phyloP scores from a whole-genome alignment of 2,329 filamentous ascomycete species.

The Cryphonectria naterciae region DNA sequence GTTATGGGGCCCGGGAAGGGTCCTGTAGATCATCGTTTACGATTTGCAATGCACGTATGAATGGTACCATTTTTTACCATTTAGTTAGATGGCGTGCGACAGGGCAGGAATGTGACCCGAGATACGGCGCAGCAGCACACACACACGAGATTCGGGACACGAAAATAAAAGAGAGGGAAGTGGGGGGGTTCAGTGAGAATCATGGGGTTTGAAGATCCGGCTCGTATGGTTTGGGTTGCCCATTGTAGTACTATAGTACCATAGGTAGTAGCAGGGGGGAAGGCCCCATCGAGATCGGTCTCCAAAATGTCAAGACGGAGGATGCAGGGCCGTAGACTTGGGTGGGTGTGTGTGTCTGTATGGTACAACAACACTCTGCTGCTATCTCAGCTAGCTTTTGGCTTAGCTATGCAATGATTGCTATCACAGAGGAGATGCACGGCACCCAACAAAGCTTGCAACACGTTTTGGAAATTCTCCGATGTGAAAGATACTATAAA shows the following conservation, averaged over 20 bases:
- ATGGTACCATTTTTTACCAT: not conserved
- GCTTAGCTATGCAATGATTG: not conserved
- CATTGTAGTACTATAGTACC: not conserved
- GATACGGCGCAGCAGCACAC: slow-evolving; percentile 6
- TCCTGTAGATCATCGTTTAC: not conserved
- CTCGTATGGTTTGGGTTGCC: not conserved
- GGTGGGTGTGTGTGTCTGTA: not conserved
- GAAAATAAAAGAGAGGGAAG: not conserved
- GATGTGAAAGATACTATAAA: not conserved
- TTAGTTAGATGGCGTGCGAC: not conserved
- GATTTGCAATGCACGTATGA: slow-evolving; percentile 7
- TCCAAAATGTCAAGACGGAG: not conserved
- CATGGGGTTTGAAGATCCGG: not conserved
- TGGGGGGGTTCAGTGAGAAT: not conserved
- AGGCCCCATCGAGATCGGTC: not conserved
- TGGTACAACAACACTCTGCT: not conserved
- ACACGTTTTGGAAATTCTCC: not conserved
- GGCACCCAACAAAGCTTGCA: not conserved
- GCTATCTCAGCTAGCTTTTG: too few relatives aligned
- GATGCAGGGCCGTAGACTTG: not conserved
- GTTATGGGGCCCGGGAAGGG: not conserved
- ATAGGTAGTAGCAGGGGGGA: not conserved
- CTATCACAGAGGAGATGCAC: not conserved
- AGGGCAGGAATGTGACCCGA: not conserved
- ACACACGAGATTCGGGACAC: slow-evolving; percentile 16